phyloP scores from a whole-genome alignment of 352 stramenopile species.

The Phytophthora palmivora region DNA sequence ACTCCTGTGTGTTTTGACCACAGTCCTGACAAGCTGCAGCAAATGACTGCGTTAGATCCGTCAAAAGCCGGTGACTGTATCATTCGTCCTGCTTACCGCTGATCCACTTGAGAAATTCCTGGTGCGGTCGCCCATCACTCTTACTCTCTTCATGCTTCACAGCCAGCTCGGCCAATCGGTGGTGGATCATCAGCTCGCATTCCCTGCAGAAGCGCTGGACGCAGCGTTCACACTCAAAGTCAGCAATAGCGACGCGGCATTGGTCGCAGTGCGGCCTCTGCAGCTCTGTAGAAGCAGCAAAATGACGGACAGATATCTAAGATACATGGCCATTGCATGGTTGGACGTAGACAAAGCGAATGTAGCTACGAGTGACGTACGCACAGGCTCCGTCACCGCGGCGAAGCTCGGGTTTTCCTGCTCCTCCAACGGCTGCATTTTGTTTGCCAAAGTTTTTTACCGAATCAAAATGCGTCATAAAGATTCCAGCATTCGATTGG shows the following conservation, averaged over 20 bases:
- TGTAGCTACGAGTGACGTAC: conserved; percentile 23
- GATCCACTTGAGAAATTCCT: conserved; percentile 50
- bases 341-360: neutral
- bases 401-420: conserved; percentile 48
- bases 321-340: conserved; percentile 4
- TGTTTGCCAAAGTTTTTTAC: conserved; percentile 25
- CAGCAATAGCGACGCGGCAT: conserved; percentile 47
- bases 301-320: conserved; percentile 2
- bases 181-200: conserved; percentile 60
- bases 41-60: neutral
- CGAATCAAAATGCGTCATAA: conserved; percentile 15
- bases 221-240: conserved; percentile 56
- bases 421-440: conserved; percentile 45
- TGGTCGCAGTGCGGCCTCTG: conserved; percentile 47
- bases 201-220: conserved; percentile 47
- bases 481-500: conserved; percentile 8
- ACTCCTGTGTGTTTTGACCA: conserved; percentile 46
- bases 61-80: conserved; percentile 1
- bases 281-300: conserved; percentile 41
- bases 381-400: conserved; percentile 36
- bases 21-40: conserved; percentile 64
- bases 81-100: conserved; percentile 39
- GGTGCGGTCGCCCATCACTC: conserved; percentile 52
- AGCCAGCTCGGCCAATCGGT: conserved; percentile 31
- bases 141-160: conserved; percentile 54